Evolutionary conservation across 371 early-diverging fungal genomes (phyloP).

Genomic region (Encephalitozoon cuniculi): DNA sequence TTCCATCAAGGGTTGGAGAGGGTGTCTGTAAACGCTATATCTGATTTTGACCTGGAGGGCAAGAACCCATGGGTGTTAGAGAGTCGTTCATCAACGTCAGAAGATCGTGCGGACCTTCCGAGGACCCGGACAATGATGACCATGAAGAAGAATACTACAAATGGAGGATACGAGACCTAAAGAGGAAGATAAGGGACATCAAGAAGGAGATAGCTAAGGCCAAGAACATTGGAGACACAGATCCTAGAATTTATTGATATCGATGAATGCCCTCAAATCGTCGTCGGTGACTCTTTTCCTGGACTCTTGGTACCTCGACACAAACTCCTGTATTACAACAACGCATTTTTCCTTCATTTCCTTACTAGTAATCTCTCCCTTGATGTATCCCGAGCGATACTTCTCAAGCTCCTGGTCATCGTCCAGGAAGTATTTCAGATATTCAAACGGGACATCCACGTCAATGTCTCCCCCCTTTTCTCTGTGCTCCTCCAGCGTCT

Average conservation of each 20-base stretch:
- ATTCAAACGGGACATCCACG: constrained; percentile 90
- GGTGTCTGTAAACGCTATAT: neutral
- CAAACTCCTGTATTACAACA: constrained; percentile 71
- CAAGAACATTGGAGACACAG: neutral
- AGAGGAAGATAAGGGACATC: neutral
- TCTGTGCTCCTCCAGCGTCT: constrained; percentile 78
- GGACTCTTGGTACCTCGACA: constrained; percentile 71
- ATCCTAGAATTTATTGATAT: constrained; percentile 11
- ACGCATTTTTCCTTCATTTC: constrained; percentile 86
- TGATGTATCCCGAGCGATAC: constrained; percentile 65
- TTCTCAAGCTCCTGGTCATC: constrained; percentile 78
- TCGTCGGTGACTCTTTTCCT: constrained; percentile 60
- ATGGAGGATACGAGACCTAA: neutral
- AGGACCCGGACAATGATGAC: neutral
- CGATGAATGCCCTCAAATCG: constrained; percentile 27
- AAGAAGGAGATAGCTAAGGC: neutral
- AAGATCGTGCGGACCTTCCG: neutral
- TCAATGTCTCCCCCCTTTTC: constrained; percentile 83
- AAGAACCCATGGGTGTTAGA: neutral
- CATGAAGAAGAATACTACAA: constrained; percentile 2
- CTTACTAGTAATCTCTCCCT: constrained; percentile 77
- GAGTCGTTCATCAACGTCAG: neutral
- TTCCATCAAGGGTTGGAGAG: neutral
- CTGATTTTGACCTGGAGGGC: neutral
- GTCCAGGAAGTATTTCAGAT: constrained; percentile 85